A percentile compares a stretch with the other conserved stretches of the same genome.
Evolutionary conservation across 75 land plant genomes (phyloP).

Genomic region (Pinus albicaulis): DNA sequence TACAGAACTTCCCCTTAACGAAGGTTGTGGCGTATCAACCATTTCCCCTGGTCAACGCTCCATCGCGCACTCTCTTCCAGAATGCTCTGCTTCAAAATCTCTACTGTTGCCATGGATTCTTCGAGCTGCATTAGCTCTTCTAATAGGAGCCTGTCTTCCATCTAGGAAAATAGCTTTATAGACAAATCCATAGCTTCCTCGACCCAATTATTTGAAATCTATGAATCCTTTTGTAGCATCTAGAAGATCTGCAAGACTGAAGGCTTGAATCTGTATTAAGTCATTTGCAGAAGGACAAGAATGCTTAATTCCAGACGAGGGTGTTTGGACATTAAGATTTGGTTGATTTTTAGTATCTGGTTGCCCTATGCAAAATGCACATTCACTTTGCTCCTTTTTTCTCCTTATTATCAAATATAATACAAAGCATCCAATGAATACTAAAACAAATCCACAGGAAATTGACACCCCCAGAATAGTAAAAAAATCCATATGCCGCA

Average conservation of each 20-base stretch:
- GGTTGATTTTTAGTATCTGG: slow-evolving; percentile 16
- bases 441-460: slow-evolving; percentile 17
- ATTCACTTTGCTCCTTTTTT: slow-evolving; percentile 8
- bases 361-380: slow-evolving; percentile 20
- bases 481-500: not conserved
- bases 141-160: slow-evolving; percentile 32
- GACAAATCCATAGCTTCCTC: slow-evolving; percentile 75
- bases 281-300: slow-evolving; percentile 17
- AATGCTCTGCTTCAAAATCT: too few relatives aligned
- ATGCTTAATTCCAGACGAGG: not conserved
- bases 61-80: too few relatives aligned
- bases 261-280: slow-evolving; percentile 21
- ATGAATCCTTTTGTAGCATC: slow-evolving; percentile 79
- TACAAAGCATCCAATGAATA: slow-evolving; percentile 24
- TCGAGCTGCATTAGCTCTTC: too few relatives aligned
- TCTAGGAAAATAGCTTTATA: slow-evolving; percentile 61
- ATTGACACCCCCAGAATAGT: slow-evolving; percentile 26
- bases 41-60: too few relatives aligned
- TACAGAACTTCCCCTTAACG: too few relatives aligned
- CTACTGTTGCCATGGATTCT: too few relatives aligned
- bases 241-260: slow-evolving; percentile 58
- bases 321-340: not conserved
- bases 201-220: slow-evolving; percentile 60
- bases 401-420: slow-evolving; percentile 10
- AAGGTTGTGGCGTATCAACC: too few relatives aligned